phyloP scores from a whole-genome alignment of 2,329 filamentous ascomycete species.

The Ascochyta fabae region DNA sequence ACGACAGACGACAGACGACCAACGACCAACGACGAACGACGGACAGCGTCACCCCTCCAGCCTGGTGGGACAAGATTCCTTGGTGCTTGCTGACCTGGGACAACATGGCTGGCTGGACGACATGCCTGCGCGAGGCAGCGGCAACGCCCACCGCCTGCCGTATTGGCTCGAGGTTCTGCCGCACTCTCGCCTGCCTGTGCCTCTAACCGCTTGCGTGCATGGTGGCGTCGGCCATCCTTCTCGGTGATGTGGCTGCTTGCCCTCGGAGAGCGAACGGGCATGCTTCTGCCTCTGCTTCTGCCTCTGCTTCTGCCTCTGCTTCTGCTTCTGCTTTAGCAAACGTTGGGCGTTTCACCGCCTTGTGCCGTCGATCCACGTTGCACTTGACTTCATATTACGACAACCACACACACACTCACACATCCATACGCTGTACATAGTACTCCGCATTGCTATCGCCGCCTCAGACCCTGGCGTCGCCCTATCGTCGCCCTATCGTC shows the following conservation, averaged over 20 bases:
- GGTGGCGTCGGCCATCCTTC: background rate
- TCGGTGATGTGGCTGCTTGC: background rate
- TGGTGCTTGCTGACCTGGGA: background rate
- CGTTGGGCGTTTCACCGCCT: conserved; percentile 12
- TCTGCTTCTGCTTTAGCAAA: background rate
- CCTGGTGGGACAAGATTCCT: too few relatives aligned
- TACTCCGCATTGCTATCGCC: background rate
- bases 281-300: background rate
- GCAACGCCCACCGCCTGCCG: conserved; percentile 5
- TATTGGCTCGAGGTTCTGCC: background rate
- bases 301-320: too few relatives aligned
- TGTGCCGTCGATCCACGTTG: background rate
- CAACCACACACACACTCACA: too few relatives aligned
- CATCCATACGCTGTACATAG: too few relatives aligned
- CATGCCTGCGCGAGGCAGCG: background rate
- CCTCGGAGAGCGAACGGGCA: background rate
- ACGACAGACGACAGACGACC: too few relatives aligned
- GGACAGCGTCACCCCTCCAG: too few relatives aligned
- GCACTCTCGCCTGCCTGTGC: background rate
- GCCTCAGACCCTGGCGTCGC: too few relatives aligned
- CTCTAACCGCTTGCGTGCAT: background rate
- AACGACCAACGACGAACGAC: too few relatives aligned
- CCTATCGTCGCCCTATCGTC: background rate
- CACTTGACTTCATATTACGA: too few relatives aligned
- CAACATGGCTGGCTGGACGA: background rate